These are phyloP conservation scores for Apiospora malaysiana DNA, from an alignment of 2,329 filamentous ascomycete genomes.

Conservation along the genomic window DNA sequence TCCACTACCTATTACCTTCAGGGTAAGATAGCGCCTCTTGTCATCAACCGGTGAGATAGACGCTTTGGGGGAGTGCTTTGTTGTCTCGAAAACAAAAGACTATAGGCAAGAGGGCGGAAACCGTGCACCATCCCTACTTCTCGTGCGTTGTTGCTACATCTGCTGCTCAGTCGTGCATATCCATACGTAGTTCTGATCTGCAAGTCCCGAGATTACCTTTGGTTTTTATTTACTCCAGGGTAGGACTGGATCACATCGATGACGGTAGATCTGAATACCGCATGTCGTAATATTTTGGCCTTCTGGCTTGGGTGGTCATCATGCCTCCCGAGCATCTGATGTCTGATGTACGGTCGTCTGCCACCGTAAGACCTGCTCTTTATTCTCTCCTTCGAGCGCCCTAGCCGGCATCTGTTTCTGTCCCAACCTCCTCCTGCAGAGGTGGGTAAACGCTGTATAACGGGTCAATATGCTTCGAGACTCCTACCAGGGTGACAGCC, in stretches of 20 bases:
- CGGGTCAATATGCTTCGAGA: not conserved
- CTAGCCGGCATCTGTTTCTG: not conserved
- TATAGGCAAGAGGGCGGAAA: not conserved
- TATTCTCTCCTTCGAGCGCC: not conserved
- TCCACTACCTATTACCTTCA: not conserved
- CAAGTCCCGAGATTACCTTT: conserved; percentile 1
- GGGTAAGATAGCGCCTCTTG: not conserved
- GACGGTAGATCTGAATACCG: not conserved
- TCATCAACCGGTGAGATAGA: conserved; percentile 1
- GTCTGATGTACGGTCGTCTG: not conserved
- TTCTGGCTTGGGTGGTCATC: not conserved
- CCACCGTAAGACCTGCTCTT: not conserved
- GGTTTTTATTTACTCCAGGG: not conserved
- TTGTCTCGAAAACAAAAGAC: conserved; percentile 3
- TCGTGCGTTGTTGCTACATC: conserved; percentile 11
- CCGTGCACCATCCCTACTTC: not conserved
- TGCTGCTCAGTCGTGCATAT: not conserved
- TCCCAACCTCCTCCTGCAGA: not conserved
- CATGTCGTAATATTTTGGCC: not conserved
- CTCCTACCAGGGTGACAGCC: not conserved
- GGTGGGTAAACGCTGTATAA: not conserved
- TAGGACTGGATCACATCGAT: not conserved
- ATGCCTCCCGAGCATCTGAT: not conserved
- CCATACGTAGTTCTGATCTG: conserved; percentile 7
- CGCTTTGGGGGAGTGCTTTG: not conserved